Evolutionary conservation across 129 eudicot species (phyloP).

Genomic region (Tagetes erecta): DNA sequence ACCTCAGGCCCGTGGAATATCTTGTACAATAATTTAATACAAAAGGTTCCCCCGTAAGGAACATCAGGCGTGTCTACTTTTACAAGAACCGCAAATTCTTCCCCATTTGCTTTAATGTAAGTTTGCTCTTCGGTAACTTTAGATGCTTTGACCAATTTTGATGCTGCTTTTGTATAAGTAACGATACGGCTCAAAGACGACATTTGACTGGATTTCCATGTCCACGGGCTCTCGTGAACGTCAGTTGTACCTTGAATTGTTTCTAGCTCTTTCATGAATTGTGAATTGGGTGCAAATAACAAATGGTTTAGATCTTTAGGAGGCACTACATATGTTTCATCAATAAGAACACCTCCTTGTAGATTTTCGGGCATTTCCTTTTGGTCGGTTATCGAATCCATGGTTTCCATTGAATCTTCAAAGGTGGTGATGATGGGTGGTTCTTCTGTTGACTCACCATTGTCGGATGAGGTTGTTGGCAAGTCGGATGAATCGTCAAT

Average conservation of each 20-base stretch:
- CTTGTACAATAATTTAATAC: constrained; percentile 69
- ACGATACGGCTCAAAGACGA: constrained; percentile 55
- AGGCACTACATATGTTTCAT: constrained; percentile 53
- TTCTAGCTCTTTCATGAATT: constrained; percentile 54
- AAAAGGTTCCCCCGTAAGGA: constrained; percentile 79
- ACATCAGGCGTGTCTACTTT: constrained; percentile 83
- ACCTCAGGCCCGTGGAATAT: constrained; percentile 52
- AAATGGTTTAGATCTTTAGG: constrained; percentile 67
- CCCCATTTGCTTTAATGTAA: constrained; percentile 65
- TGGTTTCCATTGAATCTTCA: constrained; percentile 58
- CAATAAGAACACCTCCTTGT: constrained; percentile 75
- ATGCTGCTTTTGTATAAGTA: constrained; percentile 67
- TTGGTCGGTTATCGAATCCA: constrained; percentile 50
- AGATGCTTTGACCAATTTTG: constrained; percentile 74
- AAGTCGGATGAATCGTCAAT: constrained; percentile 57
- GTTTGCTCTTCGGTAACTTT: constrained; percentile 86
- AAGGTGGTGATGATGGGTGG: constrained; percentile 38
- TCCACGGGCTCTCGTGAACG: constrained; percentile 79
- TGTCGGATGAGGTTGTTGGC: constrained; percentile 58
- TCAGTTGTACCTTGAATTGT: constrained; percentile 68
- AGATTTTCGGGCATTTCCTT: constrained; percentile 67
- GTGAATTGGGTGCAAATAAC: constrained; percentile 69
- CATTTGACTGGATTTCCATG: constrained; percentile 49
- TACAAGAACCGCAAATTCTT: constrained; percentile 62
- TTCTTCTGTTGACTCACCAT: constrained; percentile 57